These are phyloP conservation scores for Coffea humblotiana DNA, from an alignment of 305 asterid species.

Conservation along the genomic window DNA sequence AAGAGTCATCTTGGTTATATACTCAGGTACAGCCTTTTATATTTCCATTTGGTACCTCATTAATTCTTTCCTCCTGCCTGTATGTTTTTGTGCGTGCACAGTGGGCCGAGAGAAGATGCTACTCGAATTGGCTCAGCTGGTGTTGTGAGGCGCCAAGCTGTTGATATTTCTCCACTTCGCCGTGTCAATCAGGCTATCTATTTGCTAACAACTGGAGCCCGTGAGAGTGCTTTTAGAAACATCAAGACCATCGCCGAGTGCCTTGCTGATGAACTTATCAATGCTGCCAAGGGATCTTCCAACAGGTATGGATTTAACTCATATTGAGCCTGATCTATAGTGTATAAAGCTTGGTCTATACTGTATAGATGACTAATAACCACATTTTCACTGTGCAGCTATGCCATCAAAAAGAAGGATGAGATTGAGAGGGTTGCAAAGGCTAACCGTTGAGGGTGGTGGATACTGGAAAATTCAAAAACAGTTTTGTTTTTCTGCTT, in stretches of 20 bases:
- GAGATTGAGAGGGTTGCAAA: conserved; percentile 92
- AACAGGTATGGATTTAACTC: conserved; percentile 43
- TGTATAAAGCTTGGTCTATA: not conserved
- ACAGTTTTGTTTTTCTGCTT: conserved; percentile 23
- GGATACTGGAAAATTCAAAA: not conserved
- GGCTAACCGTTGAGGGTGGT: conserved; percentile 66
- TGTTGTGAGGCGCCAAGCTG: conserved; percentile 82
- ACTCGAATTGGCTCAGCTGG: conserved; percentile 90
- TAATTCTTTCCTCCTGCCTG: not conserved
- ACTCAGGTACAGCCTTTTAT: not conserved
- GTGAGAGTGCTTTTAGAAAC: conserved; percentile 86
- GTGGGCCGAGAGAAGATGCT: conserved; percentile 92
- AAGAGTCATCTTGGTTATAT: not conserved
- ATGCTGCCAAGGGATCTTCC: conserved; percentile 87
- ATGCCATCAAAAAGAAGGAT: conserved; percentile 83
- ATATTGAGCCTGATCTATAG: not conserved
- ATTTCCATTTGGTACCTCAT: not conserved
- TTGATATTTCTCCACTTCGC: conserved; percentile 84
- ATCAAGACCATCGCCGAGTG: conserved; percentile 83
- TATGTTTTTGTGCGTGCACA: conserved; percentile 20
- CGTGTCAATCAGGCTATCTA: conserved; percentile 88
- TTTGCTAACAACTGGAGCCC: conserved; percentile 83
- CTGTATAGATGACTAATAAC: not conserved
- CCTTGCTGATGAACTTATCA: conserved; percentile 85
- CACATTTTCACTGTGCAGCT: conserved; percentile 39